Conservation (phyloP, 768 basidiomycete genomes). For the Xerocomellus intermedius region DNA sequence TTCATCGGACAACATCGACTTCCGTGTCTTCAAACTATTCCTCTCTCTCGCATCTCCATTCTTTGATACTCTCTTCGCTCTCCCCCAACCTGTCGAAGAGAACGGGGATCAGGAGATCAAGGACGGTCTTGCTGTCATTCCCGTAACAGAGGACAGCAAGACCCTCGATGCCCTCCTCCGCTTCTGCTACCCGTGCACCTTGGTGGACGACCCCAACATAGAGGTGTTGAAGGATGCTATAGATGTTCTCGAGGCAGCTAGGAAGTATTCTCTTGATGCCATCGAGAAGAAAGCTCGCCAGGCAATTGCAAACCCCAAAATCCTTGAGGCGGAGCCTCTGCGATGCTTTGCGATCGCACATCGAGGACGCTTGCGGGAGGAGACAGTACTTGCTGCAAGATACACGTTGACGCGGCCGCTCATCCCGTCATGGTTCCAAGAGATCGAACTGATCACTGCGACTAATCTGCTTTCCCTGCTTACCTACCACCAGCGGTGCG, state of each 20-base stretch:
- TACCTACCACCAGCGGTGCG: conserved; percentile 19
- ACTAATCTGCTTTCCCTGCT: conserved; percentile 23
- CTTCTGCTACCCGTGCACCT: neutral
- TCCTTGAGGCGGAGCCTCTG: neutral
- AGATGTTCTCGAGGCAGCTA: neutral
- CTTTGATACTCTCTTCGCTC: conserved; percentile 12
- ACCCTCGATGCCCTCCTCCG: too few relatives aligned
- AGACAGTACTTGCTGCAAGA: neutral
- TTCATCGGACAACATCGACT: too few relatives aligned
- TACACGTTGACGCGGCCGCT: conserved; percentile 26
- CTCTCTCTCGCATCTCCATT: too few relatives aligned
- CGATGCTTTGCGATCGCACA: neutral
- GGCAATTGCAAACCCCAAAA: neutral
- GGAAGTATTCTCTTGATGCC: neutral
- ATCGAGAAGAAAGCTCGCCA: neutral
- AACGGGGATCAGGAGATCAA: neutral
- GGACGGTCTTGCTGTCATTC: neutral
- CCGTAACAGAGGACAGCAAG: neutral
- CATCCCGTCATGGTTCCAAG: conserved; percentile 22
- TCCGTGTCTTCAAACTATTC: too few relatives aligned
- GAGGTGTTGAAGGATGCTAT: neutral
- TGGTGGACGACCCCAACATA: neutral
- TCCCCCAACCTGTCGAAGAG: conserved; percentile 25
- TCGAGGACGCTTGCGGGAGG: neutral
- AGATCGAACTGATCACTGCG: conserved; percentile 18